Evolutionary conservation across 768 basidiomycete genomes (phyloP).

Genomic region (Mrakia frigida): DNA sequence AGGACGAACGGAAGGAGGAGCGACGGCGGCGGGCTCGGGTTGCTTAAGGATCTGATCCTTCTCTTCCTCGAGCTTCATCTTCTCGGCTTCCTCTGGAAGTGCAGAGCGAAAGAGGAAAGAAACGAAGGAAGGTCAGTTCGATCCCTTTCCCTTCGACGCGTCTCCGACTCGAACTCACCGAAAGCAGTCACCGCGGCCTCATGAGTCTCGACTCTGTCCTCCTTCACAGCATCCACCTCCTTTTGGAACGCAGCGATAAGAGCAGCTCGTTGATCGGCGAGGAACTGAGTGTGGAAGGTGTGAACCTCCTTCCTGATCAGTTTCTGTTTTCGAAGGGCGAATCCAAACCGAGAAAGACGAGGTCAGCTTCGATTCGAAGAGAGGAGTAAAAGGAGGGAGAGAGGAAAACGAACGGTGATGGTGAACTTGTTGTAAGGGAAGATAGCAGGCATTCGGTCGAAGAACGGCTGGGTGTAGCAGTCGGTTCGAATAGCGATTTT

Average conservation of each 20-base stretch:
- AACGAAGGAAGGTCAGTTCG: neutral
- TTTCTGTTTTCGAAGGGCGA: constrained; percentile 54
- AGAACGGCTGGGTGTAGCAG: constrained; percentile 89
- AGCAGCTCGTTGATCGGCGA: constrained; percentile 63
- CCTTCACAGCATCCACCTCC: constrained; percentile 61
- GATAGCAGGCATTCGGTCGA: constrained; percentile 74
- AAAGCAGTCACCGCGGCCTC: constrained; percentile 62
- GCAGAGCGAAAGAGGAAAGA: no score
- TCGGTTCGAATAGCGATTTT: constrained; percentile 72
- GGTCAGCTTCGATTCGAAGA: neutral
- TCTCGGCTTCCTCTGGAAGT: constrained; percentile 54
- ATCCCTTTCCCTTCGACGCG: neutral
- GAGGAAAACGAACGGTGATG: constrained; percentile 60
- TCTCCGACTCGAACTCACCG: constrained; percentile 48
- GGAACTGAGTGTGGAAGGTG: constrained; percentile 60
- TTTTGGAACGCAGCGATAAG: constrained; percentile 59
- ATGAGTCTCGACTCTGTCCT: constrained; percentile 69
- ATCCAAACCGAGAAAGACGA: neutral
- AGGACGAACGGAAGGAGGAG: no score
- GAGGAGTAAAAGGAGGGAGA: neutral
- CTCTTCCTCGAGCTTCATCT: constrained; percentile 42
- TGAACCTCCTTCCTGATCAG: constrained; percentile 87
- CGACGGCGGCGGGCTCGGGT: neutral
- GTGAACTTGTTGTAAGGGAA: constrained; percentile 87
- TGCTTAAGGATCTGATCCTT: neutral